Evolutionary conservation across 163 green algal species (phyloP).

Genomic region (Scenedesmus sp.): DNA sequence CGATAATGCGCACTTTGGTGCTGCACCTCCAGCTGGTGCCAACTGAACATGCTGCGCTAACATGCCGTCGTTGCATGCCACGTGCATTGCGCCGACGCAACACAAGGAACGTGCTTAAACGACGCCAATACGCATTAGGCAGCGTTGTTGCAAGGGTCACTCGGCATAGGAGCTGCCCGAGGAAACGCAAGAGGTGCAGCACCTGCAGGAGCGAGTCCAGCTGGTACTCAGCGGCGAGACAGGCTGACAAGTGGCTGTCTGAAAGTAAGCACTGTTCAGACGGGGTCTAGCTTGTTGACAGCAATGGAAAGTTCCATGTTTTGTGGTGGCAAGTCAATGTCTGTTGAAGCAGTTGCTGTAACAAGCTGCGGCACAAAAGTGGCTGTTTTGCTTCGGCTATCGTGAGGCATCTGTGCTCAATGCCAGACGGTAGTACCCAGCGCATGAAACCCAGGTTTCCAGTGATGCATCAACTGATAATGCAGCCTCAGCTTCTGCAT

Average conservation of each 20-base stretch:
- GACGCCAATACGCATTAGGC: background rate
- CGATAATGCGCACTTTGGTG: background rate
- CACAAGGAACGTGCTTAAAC: background rate
- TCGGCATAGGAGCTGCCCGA: constrained; percentile 1
- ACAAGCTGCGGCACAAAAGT: no score
- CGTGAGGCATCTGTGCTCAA: no score
- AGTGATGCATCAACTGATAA: no score
- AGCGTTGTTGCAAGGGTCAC: background rate
- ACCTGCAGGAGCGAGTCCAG: background rate
- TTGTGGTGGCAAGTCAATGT: no score
- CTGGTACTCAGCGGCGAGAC: background rate
- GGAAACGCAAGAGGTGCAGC: background rate
- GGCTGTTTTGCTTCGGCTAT: no score
- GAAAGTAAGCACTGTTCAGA: background rate
- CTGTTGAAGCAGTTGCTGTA: no score
- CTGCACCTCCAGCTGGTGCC: background rate
- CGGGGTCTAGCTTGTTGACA: background rate
- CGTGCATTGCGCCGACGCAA: background rate
- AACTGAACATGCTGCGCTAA: constrained; percentile 8
- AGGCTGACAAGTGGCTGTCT: background rate
- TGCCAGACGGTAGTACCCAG: no score
- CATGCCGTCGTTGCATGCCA: background rate
- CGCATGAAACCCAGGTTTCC: no score
- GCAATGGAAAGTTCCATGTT: background rate
- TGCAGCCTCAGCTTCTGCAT: no score